phyloP scores from a whole-genome alignment of 2,329 filamentous ascomycete genomes.

The Leptographium flavum region DNA sequence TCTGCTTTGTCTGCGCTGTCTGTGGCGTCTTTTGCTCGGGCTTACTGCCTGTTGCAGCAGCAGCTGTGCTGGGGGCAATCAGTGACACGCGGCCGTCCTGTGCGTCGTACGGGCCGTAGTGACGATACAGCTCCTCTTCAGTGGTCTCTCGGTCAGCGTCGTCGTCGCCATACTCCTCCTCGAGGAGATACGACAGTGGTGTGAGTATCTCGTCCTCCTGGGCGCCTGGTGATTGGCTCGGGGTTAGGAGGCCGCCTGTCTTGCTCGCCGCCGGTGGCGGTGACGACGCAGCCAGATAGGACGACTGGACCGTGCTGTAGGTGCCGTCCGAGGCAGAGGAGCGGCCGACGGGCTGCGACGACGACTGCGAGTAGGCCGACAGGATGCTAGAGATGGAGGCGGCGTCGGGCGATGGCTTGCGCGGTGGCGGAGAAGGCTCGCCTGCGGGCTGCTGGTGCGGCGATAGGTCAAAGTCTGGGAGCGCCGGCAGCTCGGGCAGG shows the following conservation, averaged over 20 bases:
- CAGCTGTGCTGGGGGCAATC: slow-evolving; percentile 1
- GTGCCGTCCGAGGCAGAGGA: slow-evolving; percentile 23
- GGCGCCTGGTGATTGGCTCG: background rate
- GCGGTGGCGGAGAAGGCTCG: background rate
- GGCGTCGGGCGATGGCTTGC: slow-evolving; percentile 13
- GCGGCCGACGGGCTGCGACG: slow-evolving; percentile 1
- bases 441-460: background rate
- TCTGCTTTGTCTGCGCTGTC: background rate
- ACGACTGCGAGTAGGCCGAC: slow-evolving; percentile 33
- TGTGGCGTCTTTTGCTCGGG: background rate
- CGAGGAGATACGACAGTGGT: slow-evolving; percentile 9
- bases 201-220: slow-evolving; percentile 3
- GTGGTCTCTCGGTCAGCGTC: background rate
- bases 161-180: slow-evolving; percentile 4
- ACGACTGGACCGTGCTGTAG: slow-evolving; percentile 20
- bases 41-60: too few relatives aligned
- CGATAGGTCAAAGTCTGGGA: background rate
- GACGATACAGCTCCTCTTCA: background rate
- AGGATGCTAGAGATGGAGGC: slow-evolving; percentile 38
- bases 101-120: background rate
- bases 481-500: background rate
- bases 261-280: background rate
- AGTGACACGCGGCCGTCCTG: background rate
- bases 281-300: slow-evolving; percentile 18
- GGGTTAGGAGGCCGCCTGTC: background rate